Base-by-base conservation (phyloP, 2,329 filamentous ascomycete genomes). In the Hypoxylon sp. region DNA sequence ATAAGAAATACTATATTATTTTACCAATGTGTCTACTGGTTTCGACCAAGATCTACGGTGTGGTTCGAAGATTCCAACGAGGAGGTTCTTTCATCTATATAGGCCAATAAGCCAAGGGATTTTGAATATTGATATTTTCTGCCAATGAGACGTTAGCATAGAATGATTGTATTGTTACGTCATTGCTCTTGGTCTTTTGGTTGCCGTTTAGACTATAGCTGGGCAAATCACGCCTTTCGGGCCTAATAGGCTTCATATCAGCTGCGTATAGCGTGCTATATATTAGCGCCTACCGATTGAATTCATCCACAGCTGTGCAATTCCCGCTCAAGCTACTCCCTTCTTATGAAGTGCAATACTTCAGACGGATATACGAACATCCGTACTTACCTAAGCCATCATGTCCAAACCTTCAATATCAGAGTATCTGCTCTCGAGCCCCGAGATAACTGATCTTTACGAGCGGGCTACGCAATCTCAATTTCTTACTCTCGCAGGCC, bases 401-500 rank as follows among this genome's bases (percentile, higher is more conserved):
- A 75, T 73, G 69, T 63, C 67, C 30, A 70, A 68, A 34, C 56
- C 19, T 55, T 67, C 66, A 41, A 50, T 75, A 41, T 71, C 70
- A 19, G 67, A 70, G 45, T 60, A 61, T 52, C 51, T 78, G 46
- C 69, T 76, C 9, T 60, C 57, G 19, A 71, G 70, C 58, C 63
- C 74, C 6, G 57, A 67, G 17, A 72, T 72, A 36, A 58, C 60
- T 14, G 63, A 69, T 13, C 69, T 74, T 50, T 75, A 76, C 65
- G 51, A 68, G 51, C 70, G 72, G 34, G 74, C 76, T n/a, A 78
- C 76, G 3, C 70, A 71, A 55, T 62, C 63, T 32, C 60, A 63
- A 2, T 78, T 77, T 60, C 75, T 78, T 50, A 64, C 56, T 14
- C 67, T 74, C 23, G 75, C 73, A 4, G 76, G 76, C 21, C 60